These are phyloP conservation scores for Rhododendron vialii DNA, from an alignment of 148 eudicot genomes.

Conservation along the genomic window DNA sequence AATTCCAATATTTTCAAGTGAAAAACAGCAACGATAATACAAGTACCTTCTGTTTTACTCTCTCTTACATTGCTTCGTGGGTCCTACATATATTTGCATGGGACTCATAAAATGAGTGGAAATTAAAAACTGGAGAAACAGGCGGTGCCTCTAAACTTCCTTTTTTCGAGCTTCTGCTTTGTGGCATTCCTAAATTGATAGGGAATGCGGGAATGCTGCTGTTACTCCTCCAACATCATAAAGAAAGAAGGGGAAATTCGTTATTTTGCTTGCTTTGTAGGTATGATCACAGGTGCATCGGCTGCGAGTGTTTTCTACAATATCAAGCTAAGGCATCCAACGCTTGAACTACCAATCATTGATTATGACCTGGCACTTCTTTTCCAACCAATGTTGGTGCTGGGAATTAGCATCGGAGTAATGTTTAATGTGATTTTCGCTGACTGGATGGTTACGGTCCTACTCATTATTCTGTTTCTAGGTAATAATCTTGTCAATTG, in stretches of 20 bases:
- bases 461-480: conserved; percentile 66
- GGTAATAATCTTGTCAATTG: conserved; percentile 31
- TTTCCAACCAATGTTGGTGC: conserved; percentile 94
- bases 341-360: conserved; percentile 80
- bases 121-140: not conserved
- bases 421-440: conserved; percentile 82
- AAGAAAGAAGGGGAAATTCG: not conserved
- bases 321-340: conserved; percentile 81
- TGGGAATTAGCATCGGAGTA: conserved; percentile 90
- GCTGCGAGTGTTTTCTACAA: conserved; percentile 76
- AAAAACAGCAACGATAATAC: not conserved
- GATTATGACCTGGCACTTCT: conserved; percentile 94
- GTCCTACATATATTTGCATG: not conserved
- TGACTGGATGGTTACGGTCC: conserved; percentile 93
- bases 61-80: not conserved
- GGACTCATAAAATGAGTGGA: not conserved
- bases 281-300: conserved; percentile 97
- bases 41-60: not conserved
- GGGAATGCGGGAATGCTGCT: not conserved
- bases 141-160: not conserved
- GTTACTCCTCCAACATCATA: not conserved
- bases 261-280: conserved; percentile 26
- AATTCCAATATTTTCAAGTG: not conserved
- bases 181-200: not conserved
- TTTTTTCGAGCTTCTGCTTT: not conserved